phyloP scores from a whole-genome alignment of 176 grass and related monocot species.

The Leersia perrieri region DNA sequence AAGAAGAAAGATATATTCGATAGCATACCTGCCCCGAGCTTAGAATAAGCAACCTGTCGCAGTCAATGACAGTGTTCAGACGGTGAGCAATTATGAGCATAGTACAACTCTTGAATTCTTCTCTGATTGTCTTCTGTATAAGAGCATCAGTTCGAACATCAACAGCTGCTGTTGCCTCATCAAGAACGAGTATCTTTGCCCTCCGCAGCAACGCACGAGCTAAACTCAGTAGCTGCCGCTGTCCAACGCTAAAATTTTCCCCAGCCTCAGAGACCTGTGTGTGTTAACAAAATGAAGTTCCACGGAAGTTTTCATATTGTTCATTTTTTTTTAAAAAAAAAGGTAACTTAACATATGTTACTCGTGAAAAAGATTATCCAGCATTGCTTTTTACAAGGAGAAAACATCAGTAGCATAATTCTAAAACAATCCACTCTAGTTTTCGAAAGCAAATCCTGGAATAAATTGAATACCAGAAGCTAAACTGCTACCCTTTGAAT shows the following conservation, averaged over 20 bases:
- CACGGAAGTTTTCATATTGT: background rate
- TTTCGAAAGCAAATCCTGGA: background rate
- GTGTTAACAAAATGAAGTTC: slow-evolving; percentile 1
- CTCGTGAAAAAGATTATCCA: background rate
- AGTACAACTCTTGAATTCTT: slow-evolving; percentile 98
- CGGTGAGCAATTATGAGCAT: slow-evolving; percentile 98
- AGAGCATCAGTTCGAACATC: slow-evolving; percentile 97
- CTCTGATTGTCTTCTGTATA: slow-evolving; percentile 98
- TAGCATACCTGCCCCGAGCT: slow-evolving; percentile 71
- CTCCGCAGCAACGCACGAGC: slow-evolving; percentile 90
- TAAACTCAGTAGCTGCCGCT: slow-evolving; percentile 86
- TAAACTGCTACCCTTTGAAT: background rate
- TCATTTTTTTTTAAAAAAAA: background rate
- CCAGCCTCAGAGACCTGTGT: slow-evolving; percentile 87
- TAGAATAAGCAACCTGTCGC: slow-evolving; percentile 87
- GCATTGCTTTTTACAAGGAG: background rate
- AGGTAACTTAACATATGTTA: background rate
- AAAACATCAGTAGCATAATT: slow-evolving; percentile 8
- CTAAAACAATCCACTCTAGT: background rate
- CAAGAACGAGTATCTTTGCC: slow-evolving; percentile 96
- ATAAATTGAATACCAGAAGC: background rate
- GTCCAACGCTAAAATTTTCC: slow-evolving; percentile 99
- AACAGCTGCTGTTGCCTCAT: slow-evolving; percentile 97
- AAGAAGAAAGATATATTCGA: slow-evolving; percentile 11
- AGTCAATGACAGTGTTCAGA: slow-evolving; percentile 95